Base-by-base conservation (phyloP, 192 early-diverging fungal species). In the Umbelopsis isabellina region DNA sequence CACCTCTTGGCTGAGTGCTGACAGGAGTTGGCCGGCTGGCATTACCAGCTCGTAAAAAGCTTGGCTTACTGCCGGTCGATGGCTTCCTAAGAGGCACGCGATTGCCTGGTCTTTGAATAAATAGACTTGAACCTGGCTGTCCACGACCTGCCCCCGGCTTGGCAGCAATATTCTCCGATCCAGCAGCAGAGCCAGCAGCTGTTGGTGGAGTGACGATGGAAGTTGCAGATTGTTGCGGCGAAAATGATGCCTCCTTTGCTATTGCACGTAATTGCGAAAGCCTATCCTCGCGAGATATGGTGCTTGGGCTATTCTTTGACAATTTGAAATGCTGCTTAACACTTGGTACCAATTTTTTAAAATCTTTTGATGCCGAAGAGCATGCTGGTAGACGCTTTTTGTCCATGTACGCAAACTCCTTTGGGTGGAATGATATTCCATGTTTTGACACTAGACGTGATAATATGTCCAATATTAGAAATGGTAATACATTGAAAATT, bases 91-190 rank as follows among this genome's bases (percentile, higher is more conserved):
- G 15, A 61, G 55, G 55, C 4, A 35, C 55, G 16, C 55, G 55
- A 61, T 61, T 61, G 4, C 55, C 55, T 4, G 55, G 55, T 61
- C 55, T 61, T 61, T 61, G 55, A 18, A 61, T 61, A 25, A 61
- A 61, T n/a, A 61, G 13, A 16, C 55, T 61, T 12, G 55, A 61
- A 35, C 55, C 55, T n/a, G 27, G 12, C 30, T 61, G 55, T 35
- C 55, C 55, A 1, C 55, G 55, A 35, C 55, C 55, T 35, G 55
- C 55, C 7, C 27, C 55, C 13, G 33, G 27, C 55, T 61, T 61
- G 30, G 27, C 25, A 27, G 55, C 12, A 6, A 61, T 35, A 61
- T 61, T 30, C 25, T 61, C 55, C 30, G 55, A 61, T 16, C 27
- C 15, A 30, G 27, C 55, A 61, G 55, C 33, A 30, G 30, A 35